phyloP scores from a whole-genome alignment of 306 rosid genomes.

The Quercus mongolica region DNA sequence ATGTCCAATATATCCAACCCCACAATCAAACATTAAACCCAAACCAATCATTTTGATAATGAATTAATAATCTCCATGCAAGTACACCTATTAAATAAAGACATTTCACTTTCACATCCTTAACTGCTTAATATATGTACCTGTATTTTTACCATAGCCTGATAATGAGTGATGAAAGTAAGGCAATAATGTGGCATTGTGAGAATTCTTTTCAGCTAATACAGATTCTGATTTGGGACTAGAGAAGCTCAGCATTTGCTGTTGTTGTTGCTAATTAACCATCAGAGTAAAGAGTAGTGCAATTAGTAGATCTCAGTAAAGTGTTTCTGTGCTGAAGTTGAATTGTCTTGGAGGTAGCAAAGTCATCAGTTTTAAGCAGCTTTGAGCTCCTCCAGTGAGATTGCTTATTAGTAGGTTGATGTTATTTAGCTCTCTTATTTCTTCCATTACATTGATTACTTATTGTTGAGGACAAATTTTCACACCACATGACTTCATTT shows the following conservation, averaged over 20 bases:
- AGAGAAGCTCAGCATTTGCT: constrained; percentile 76
- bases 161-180: constrained; percentile 25
- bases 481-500: too few species aligned
- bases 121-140: constrained; percentile 23
- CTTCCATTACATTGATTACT: too few species aligned
- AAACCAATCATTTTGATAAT: neutral
- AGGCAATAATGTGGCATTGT: constrained; percentile 24
- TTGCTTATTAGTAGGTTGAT: too few species aligned
- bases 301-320: constrained; percentile 48
- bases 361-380: constrained; percentile 41
- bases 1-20: neutral
- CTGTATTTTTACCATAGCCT: constrained; percentile 53
- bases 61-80: constrained; percentile 15
- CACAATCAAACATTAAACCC: neutral
- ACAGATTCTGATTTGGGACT: constrained; percentile 57
- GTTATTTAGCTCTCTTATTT: too few species aligned
- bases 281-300: constrained; percentile 31
- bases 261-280: constrained; percentile 30
- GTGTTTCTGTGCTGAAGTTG: constrained; percentile 36
- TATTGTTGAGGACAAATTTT: too few species aligned
- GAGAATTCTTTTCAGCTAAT: constrained; percentile 27
- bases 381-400: constrained; percentile 43
- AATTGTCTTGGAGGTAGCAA: constrained; percentile 41
- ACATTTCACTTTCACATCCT: constrained; percentile 7
- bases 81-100: neutral